A percentile compares a stretch with the other conserved stretches of the same genome.
Conservation (phyloP, 208 protist species). For the Vickermania spadyakhi region DNA sequence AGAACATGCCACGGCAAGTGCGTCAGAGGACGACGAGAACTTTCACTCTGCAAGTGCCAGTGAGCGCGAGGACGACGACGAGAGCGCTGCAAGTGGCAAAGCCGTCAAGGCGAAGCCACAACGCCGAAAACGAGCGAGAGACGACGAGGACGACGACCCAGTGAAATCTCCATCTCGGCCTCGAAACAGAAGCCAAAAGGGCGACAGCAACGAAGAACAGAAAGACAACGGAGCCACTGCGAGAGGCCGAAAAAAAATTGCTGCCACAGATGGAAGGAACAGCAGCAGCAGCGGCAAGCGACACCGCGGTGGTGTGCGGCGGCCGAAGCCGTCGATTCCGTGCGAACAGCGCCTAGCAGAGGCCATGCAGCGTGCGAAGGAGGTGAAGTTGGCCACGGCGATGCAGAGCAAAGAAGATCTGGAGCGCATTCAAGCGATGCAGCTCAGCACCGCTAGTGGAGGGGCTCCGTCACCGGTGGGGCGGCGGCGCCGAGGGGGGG, state of each 20-base stretch:
- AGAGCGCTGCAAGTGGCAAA: neutral
- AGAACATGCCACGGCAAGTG: neutral
- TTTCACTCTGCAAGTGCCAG: neutral
- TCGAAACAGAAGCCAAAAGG: neutral
- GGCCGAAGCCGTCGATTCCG: slow-evolving; percentile 43
- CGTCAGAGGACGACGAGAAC: neutral
- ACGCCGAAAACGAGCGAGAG: too few species aligned
- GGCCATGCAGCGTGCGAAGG: slow-evolving; percentile 28
- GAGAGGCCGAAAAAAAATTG: neutral
- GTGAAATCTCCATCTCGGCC: too few species aligned
- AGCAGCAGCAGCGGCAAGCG: neutral
- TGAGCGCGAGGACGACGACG: neutral
- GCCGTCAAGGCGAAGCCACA: too few species aligned
- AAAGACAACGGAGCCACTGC: neutral
- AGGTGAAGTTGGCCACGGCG: slow-evolving; percentile 10
- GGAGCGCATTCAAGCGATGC: neutral
- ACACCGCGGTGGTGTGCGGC: slow-evolving; percentile 20
- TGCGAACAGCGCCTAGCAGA: slow-evolving; percentile 27
- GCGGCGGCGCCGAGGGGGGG: too few species aligned
- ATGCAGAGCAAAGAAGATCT: neutral
- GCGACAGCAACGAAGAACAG: slow-evolving; percentile 5
- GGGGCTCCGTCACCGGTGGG: too few species aligned
- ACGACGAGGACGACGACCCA: too few species aligned
- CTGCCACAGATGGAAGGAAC: slow-evolving; percentile 1
- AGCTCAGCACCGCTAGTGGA: neutral